phyloP scores from a whole-genome alignment of 805 yeast species.

The Candida germanica region DNA sequence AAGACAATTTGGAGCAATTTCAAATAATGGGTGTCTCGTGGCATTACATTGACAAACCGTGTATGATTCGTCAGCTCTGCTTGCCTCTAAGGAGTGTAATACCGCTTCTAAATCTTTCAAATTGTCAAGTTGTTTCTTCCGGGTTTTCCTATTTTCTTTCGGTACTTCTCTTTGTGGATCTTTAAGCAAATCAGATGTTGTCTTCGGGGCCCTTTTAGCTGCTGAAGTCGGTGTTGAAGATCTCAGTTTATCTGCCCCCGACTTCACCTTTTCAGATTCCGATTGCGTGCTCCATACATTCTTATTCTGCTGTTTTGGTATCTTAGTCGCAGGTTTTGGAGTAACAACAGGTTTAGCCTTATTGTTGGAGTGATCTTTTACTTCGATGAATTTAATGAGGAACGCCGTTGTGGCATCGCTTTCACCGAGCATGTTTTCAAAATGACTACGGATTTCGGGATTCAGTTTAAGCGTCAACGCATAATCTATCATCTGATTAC shows the following conservation, averaged over 20 bases:
- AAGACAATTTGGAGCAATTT: slow-evolving; percentile 88
- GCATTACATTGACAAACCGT: slow-evolving; percentile 78
- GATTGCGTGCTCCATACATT: not conserved
- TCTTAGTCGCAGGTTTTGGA: not conserved
- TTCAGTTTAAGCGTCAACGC: slow-evolving; percentile 46
- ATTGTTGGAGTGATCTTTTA: slow-evolving; percentile 18
- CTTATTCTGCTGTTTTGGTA: not conserved
- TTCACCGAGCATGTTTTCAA: slow-evolving; percentile 55
- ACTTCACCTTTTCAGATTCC: not conserved
- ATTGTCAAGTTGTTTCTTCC: slow-evolving; percentile 50
- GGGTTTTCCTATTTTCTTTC: slow-evolving; percentile 27
- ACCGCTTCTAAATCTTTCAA: slow-evolving; percentile 66
- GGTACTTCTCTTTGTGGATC: slow-evolving; percentile 5
- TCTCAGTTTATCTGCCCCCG: not conserved
- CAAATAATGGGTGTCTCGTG: slow-evolving; percentile 80
- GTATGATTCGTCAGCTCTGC: slow-evolving; percentile 6
- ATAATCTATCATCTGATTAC: slow-evolving; percentile 53
- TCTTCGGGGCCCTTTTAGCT: slow-evolving; percentile 4
- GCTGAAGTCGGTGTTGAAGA: not conserved
- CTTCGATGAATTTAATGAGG: slow-evolving; percentile 41
- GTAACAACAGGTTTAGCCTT: not conserved
- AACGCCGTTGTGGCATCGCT: slow-evolving; percentile 51
- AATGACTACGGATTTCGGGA: slow-evolving; percentile 49
- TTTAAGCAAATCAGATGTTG: slow-evolving; percentile 11
- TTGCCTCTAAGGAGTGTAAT: slow-evolving; percentile 47